Conservation (phyloP, 441 rosid species). For the Croton setiger region DNA sequence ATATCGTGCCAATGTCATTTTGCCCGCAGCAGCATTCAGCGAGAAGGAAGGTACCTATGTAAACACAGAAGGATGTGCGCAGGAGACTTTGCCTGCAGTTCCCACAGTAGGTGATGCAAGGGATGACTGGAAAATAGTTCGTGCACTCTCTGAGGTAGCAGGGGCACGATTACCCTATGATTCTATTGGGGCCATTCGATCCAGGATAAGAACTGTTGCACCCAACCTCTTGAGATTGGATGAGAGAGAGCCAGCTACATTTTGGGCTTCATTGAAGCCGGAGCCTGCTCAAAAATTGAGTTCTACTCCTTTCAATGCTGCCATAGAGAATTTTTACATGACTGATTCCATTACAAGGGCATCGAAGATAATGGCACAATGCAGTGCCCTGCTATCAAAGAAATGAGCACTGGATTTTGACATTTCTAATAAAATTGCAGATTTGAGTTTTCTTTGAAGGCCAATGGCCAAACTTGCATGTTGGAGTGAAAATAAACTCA, state of each 20-base stretch:
- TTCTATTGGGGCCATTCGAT: conserved; percentile 53
- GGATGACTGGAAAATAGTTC: conserved; percentile 92
- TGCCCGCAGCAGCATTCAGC: conserved; percentile 82
- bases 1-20: conserved; percentile 79
- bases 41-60: conserved; percentile 94
- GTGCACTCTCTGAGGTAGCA: conserved; percentile 84
- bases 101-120: conserved; percentile 95
- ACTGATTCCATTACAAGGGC: conserved; percentile 95
- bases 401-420: conserved; percentile 39
- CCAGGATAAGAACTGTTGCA: conserved; percentile 70
- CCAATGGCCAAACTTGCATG: conserved; percentile 21
- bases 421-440: conserved; percentile 29
- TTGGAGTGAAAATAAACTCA: conserved; percentile 32
- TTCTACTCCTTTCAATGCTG: conserved; percentile 46
- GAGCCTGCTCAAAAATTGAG: conserved; percentile 43
- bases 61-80: conserved; percentile 82
- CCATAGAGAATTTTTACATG: conserved; percentile 83
- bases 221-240: conserved; percentile 72
- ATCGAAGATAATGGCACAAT: conserved; percentile 95
- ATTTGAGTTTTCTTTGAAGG: conserved; percentile 18
- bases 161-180: conserved; percentile 71
- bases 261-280: conserved; percentile 60
- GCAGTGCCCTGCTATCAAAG: conserved; percentile 72
- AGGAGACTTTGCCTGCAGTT: conserved; percentile 90
- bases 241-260: conserved; percentile 70